Conservation (phyloP, 176 grass and related monocot species). For the Zea luxurians region DNA sequence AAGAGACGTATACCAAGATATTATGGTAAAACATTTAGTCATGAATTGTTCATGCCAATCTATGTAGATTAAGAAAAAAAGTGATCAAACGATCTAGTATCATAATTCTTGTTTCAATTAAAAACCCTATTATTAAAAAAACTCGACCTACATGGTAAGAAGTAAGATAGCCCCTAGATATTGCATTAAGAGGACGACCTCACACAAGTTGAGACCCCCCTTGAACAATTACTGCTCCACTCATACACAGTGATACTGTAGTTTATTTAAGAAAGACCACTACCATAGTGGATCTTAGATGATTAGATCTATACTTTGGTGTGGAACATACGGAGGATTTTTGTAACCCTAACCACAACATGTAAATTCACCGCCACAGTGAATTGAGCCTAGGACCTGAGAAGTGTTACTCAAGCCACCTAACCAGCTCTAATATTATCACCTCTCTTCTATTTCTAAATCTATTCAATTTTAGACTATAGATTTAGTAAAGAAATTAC, state of each 20-base stretch:
- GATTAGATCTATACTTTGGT: no score
- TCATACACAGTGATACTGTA: no score
- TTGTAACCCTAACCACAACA: not conserved
- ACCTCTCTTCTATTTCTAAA: not conserved
- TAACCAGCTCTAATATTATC: not conserved
- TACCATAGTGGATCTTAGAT: no score
- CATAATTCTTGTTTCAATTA: not conserved
- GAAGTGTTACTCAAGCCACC: not conserved
- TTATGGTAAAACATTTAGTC: conserved; percentile 24
- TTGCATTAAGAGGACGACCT: no score
- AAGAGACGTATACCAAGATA: not conserved
- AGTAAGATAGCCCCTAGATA: no score
- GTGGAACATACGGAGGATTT: not conserved
- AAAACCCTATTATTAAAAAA: not conserved
- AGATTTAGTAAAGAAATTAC: not conserved
- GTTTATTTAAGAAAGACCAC: no score
- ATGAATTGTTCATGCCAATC: not conserved
- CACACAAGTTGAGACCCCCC: no score
- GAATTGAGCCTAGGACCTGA: not conserved
- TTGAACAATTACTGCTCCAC: no score
- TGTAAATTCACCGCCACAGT: not conserved
- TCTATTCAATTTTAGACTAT: not conserved
- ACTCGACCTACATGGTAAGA: no score
- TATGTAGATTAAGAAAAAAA: not conserved
- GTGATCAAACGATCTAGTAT: conserved; percentile 4